phyloP scores from a whole-genome alignment of 306 rosid genomes.

The Glycine latifolia region DNA sequence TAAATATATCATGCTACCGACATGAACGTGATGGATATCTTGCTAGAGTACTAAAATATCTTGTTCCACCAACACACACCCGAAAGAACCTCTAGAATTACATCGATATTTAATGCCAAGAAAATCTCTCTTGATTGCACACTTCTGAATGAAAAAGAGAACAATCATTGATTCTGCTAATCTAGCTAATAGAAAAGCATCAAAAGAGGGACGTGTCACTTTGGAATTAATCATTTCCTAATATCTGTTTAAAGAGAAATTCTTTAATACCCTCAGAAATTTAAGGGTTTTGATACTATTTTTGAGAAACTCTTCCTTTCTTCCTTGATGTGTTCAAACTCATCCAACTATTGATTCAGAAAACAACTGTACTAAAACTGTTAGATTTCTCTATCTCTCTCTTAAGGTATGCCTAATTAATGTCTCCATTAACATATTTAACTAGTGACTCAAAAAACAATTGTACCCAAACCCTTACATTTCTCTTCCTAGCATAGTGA shows the following conservation, averaged over 20 bases:
- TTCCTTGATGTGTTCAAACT: background rate
- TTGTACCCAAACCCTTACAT: background rate
- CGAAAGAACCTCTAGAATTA: background rate
- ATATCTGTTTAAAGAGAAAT: background rate
- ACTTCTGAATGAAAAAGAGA: slow-evolving; percentile 20
- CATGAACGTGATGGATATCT: slow-evolving; percentile 5
- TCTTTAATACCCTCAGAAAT: background rate
- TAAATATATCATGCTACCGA: slow-evolving; percentile 12
- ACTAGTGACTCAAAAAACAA: background rate
- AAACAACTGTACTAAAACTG: background rate
- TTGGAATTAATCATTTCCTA: background rate
- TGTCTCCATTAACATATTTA: background rate
- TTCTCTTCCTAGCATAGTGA: background rate
- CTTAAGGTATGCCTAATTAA: too few species aligned
- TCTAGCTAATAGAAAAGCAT: background rate
- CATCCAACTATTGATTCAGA: background rate
- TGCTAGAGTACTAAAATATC: slow-evolving; percentile 16
- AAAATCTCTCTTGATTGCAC: slow-evolving; percentile 1
- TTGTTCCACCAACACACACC: slow-evolving; percentile 8
- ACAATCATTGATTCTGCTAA: background rate
- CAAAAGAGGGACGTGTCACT: background rate
- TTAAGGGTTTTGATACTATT: background rate
- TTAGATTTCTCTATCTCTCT: background rate
- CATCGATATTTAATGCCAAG: slow-evolving; percentile 19
- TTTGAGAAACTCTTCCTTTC: background rate